Base-by-base conservation (phyloP, 2,329 filamentous ascomycete species). In the Lasiodiplodia theobromae region DNA sequence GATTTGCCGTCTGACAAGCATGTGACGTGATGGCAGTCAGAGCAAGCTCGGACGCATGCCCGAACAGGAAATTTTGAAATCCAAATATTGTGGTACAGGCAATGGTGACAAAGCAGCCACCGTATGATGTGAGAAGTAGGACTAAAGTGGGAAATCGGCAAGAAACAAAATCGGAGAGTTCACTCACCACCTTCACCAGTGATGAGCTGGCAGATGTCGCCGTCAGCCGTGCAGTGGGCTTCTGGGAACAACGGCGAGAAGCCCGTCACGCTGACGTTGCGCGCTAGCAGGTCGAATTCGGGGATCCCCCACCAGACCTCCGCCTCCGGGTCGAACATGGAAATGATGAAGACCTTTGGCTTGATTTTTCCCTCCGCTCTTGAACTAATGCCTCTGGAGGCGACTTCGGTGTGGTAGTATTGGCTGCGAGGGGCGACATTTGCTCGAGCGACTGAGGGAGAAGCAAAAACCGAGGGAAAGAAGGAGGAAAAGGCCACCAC, bases 131-230 rank as follows among this genome's bases (percentile, higher is more conserved):
- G 31, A 58, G 54, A n/a, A 58, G 37, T 16, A 34, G 23, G 16
- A 16, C 8, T 10, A 31, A 31, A 12, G 18, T 2, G 28, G 12
- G 21, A 21, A 38, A 58, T 34, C 31, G 31, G 38, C 4, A 18
- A 40, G 23, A n/a, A 18, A 12, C 21, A 18, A 44, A 51, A 63
- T 16, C 11, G 47, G 51, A n/a, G 28, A 7, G 2, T 16, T 12
- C 7, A 66, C 71, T 56, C 77, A 91, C 38, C 52, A 63, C 70
- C 54, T 77, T 91, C 80, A 68, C 91, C 91, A 1, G 88, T 87
- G 10, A 88, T 88, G 56, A 92, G 73, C 74, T 93, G 91, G 78
- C 92, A 94, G 58, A 94, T 81, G 3, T 84, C 82, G 37, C 85
- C 82, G 72, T 88, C 80, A 12, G 80, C 79, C 0, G 87, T 89